phyloP scores from a whole-genome alignment of 306 rosid genomes.

The Erythrophleum fordii region DNA sequence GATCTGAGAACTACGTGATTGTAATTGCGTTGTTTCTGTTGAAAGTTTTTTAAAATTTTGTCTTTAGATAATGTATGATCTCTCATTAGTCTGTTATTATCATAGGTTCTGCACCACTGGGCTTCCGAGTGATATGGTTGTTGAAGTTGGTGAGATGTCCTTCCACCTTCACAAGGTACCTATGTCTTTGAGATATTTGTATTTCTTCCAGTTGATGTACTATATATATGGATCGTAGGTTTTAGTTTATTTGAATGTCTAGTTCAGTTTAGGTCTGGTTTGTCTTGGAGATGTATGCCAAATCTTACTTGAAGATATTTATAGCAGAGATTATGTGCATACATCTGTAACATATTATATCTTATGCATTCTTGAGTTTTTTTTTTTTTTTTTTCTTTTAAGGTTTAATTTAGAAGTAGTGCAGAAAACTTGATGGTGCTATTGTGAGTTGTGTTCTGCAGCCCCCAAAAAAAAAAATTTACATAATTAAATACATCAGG shows the following conservation, averaged over 20 bases:
- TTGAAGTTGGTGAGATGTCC: slow-evolving; percentile 95
- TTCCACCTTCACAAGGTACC: slow-evolving; percentile 98
- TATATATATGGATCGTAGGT: neutral
- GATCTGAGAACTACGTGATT: slow-evolving; percentile 9
- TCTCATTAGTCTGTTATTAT: slow-evolving; percentile 22
- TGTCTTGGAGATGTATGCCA: neutral
- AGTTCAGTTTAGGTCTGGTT: neutral
- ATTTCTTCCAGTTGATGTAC: slow-evolving; percentile 30
- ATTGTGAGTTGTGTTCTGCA: slow-evolving; percentile 2
- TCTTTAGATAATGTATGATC: neutral
- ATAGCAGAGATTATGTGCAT: neutral
- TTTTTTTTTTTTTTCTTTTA: no score
- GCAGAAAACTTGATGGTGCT: slow-evolving; percentile 6
- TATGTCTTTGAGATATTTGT: slow-evolving; percentile 5
- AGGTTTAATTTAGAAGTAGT: neutral
- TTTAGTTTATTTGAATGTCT: slow-evolving; percentile 12
- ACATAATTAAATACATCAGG: neutral
- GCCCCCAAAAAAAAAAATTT: neutral
- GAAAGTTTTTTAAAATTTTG: neutral
- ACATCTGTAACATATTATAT: slow-evolving; percentile 1
- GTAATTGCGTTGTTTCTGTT: neutral
- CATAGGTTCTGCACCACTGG: slow-evolving; percentile 96
- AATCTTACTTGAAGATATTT: slow-evolving; percentile 23
- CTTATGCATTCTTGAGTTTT: slow-evolving; percentile 10
- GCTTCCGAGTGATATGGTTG: slow-evolving; percentile 91